A percentile compares a stretch with the other conserved stretches of the same genome.
Evolutionary conservation across 1,139 yeast genomes (phyloP).

Genomic region (Diutina neorugosa): DNA sequence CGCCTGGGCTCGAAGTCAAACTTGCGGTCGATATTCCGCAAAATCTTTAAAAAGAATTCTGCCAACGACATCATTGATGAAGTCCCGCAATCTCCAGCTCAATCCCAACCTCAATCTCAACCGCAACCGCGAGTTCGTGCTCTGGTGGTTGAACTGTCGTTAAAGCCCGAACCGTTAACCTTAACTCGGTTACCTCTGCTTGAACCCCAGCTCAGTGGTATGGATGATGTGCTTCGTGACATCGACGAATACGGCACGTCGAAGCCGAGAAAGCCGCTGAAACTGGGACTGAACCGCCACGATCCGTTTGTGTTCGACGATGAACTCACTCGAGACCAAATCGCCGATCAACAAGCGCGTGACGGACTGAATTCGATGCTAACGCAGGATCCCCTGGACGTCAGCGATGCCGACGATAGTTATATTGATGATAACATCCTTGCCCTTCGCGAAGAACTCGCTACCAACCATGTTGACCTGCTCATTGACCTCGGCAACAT

Average conservation of each 20-base stretch:
- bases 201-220: constrained; percentile 7
- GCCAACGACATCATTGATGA: not conserved
- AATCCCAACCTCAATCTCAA: not conserved
- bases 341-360: constrained; percentile 26
- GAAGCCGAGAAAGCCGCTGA: constrained; percentile 3
- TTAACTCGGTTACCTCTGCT: constrained; percentile 7
- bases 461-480: constrained; percentile 14
- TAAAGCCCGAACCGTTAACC: not conserved
- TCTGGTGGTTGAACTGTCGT: not conserved
- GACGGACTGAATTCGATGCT: constrained; percentile 15
- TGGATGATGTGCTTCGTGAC: constrained; percentile 8
- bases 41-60: not conserved
- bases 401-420: constrained; percentile 12
- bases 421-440: constrained; percentile 26
- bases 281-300: constrained; percentile 1
- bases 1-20: not conserved
- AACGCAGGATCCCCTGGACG: not conserved
- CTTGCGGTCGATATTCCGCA: not conserved
- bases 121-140: not conserved
- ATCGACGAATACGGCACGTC: constrained; percentile 8
- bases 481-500: not conserved
- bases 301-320: constrained; percentile 23
- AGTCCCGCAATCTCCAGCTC: too few species aligned
- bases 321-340: constrained; percentile 31
- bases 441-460: constrained; percentile 20